Percentiles rank a stretch among this genome's conserved stretches.
These are phyloP conservation scores for Aspergillus sp. DNA, from an alignment of 2,329 filamentous ascomycete species.

Conservation along the genomic window DNA sequence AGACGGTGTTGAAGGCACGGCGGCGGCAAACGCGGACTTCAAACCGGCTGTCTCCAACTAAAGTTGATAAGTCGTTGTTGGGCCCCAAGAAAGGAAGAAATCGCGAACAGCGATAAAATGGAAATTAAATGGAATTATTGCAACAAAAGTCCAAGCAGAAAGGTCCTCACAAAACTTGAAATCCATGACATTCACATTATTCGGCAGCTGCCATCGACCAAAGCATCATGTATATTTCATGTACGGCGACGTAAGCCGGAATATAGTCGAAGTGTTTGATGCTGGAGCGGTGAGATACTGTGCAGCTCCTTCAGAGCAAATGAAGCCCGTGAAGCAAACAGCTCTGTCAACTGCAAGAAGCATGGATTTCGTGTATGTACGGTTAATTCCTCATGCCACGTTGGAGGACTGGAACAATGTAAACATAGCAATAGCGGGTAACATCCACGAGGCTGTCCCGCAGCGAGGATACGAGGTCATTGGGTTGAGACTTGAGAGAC, in stretches of 20 bases:
- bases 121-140: background rate
- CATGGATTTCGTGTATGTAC: constrained; percentile 9
- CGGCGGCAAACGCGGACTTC: constrained; percentile 8
- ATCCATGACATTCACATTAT: background rate
- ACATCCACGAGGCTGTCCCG: background rate
- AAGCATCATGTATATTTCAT: constrained; percentile 10
- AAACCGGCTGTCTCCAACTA: background rate
- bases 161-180: background rate
- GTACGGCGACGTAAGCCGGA: constrained; percentile 4
- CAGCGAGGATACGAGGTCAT: background rate
- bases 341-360: constrained; percentile 11
- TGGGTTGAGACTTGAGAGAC: background rate
- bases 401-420: constrained; percentile 7
- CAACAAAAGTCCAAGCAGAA: background rate
- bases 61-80: background rate
- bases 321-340: background rate
- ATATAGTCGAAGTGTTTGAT: constrained; percentile 7
- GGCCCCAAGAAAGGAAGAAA: background rate
- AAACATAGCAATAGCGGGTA: background rate
- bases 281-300: constrained; percentile 18
- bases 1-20: background rate
- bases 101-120: no score
- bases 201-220: background rate
- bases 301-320: background rate
- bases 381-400: constrained; percentile 14